These are phyloP conservation scores for Neospora caninum DNA, from an alignment of 169 alveolate species.

Conservation along the genomic window DNA sequence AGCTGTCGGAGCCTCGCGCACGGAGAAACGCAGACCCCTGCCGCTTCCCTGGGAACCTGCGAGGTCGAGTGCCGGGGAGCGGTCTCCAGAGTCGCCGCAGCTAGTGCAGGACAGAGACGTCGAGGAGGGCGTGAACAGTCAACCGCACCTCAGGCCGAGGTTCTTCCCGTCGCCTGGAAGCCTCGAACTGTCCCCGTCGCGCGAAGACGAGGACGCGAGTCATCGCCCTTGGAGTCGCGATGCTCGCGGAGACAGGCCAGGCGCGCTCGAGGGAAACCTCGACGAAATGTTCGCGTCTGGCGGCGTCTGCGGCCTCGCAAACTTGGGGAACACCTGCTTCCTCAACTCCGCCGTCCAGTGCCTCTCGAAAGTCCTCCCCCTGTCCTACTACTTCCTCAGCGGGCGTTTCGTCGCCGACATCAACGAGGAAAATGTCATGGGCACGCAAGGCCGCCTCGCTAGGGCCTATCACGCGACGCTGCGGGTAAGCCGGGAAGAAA, in stretches of 20 bases:
- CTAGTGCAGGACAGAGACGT: neutral
- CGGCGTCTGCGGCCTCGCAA: slow-evolving; percentile 75
- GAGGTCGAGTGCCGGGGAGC: neutral
- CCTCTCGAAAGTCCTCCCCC: slow-evolving; percentile 71
- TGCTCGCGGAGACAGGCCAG: neutral
- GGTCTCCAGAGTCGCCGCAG: slow-evolving; percentile 21
- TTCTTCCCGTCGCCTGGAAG: neutral
- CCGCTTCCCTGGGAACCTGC: neutral
- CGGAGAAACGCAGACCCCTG: neutral
- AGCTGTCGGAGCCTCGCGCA: too few relatives aligned
- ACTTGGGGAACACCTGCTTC: slow-evolving; percentile 84
- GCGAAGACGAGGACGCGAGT: neutral
- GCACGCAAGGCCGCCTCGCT: slow-evolving; percentile 51
- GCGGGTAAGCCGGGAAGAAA: neutral
- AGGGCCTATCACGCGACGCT: slow-evolving; percentile 39
- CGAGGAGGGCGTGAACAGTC: neutral
- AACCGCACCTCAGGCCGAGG: neutral
- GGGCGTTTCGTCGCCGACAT: slow-evolving; percentile 16
- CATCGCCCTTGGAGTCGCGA: too few relatives aligned
- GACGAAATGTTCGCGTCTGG: slow-evolving; percentile 12
- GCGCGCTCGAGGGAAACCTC: neutral
- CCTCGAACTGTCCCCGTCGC: neutral
- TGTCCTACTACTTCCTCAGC: slow-evolving; percentile 47
- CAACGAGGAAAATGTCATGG: slow-evolving; percentile 55
- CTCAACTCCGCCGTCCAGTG: slow-evolving; percentile 86